Base-by-base conservation (phyloP, 2,329 filamentous ascomycete species). In the Ophiocordyceps unilateralis region DNA sequence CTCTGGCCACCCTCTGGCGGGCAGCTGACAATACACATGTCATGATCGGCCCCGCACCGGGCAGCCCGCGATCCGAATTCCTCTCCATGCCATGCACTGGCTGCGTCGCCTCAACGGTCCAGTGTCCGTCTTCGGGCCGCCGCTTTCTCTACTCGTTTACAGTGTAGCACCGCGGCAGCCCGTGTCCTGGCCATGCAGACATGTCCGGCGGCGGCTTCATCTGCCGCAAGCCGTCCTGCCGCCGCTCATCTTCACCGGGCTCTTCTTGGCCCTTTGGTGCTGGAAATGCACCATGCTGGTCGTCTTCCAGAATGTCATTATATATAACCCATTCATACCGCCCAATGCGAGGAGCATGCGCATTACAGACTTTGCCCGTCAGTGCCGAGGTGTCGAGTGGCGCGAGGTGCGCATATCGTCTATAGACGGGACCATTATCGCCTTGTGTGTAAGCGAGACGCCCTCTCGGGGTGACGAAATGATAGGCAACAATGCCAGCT, bases 271-370 rank as follows among this genome's bases (percentile, higher is more conserved):
- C 4, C 63, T 88, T 14, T 88, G 71, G 69, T 64, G 61, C 2
- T 76, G 72, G 67, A 78, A 79, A 54, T 86, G 81, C 54, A 58
- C 76, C 43, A 83, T 85, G 76, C 75, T 87, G 62, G 67, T 89
- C 23, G 50, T 82, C 5, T 82, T 87, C 55, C 83, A 88, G 60
- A 84, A 88, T 54, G 80, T 81, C 55, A 84, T 88, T 54, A 81
- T 88, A 46, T 88, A 87, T 60, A 85, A 86, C 65, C 81, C 83
- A 0, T 81, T 79, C 39, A 61, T 87, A 41, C 81, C 82, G 17
- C 82, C 82, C 2, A 81, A 81, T 53, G 69, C 82, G 0, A 70
- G 81, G 15, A 67, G 70, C 21, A 79, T 87, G 61, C 76, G 62
- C 44, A 78, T 88, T 32, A 61, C 64, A 3, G 74, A 82, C 50